A percentile compares a stretch with the other conserved stretches of the same genome.
These are phyloP conservation scores for Corchorus olitorius DNA, from an alignment of 345 rosid species.

Conservation along the genomic window DNA sequence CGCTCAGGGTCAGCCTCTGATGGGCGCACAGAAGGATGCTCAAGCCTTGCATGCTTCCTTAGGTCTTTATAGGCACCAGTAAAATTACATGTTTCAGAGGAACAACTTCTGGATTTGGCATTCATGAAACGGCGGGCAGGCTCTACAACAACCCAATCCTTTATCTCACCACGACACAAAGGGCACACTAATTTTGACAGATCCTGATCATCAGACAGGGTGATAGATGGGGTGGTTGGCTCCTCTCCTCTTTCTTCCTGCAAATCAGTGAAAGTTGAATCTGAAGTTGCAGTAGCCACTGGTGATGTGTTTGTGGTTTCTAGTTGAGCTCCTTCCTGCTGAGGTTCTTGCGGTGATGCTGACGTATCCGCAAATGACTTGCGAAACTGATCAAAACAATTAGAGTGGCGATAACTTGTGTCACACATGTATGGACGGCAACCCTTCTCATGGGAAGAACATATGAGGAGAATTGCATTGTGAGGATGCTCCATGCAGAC, in stretches of 20 bases:
- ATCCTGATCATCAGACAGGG: conserved; percentile 39
- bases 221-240: conserved; percentile 17
- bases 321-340: conserved; percentile 37
- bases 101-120: conserved; percentile 81
- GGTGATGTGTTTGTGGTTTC: conserved; percentile 23
- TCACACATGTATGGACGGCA: conserved; percentile 98
- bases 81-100: conserved; percentile 79
- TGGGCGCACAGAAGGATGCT: conserved; percentile 85
- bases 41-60: conserved; percentile 88
- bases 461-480: conserved; percentile 87
- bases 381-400: conserved; percentile 89
- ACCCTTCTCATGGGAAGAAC: conserved; percentile 90
- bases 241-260: conserved; percentile 45
- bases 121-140: conserved; percentile 83
- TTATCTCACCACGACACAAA: conserved; percentile 84
- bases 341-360: conserved; percentile 21
- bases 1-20: conserved; percentile 91
- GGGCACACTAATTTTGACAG: conserved; percentile 71
- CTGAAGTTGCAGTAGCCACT: conserved; percentile 32
- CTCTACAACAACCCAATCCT: conserved; percentile 76
- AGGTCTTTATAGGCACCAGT: conserved; percentile 79
- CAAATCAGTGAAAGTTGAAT: conserved; percentile 32
- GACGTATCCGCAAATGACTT: conserved; percentile 59
- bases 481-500: conserved; percentile 99
- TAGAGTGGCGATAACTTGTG: conserved; percentile 95